These are phyloP conservation scores for Chaetomium strumarium DNA, from an alignment of 2,329 filamentous ascomycete species.

Conservation along the genomic window DNA sequence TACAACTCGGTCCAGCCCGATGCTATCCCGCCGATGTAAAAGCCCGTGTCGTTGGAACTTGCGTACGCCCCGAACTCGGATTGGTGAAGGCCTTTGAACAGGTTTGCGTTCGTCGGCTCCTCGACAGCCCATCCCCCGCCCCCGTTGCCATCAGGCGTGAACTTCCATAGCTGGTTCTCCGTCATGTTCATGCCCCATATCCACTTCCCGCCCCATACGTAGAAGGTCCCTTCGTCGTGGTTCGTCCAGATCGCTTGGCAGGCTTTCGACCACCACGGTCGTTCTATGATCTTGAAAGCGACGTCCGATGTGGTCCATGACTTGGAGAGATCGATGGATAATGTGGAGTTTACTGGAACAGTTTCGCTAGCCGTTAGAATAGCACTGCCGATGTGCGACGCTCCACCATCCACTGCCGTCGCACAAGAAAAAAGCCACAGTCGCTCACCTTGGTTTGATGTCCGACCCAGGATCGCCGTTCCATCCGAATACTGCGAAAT, in stretches of 20 bases:
- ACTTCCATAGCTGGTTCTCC: constrained; percentile 16
- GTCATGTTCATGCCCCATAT: constrained; percentile 4
- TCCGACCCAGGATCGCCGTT: neutral
- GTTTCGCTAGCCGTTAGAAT: neutral
- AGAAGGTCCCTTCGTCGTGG: constrained; percentile 5
- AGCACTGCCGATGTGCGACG: neutral
- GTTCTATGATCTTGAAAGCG: neutral
- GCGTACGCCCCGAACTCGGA: constrained; percentile 9
- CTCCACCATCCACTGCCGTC: no score
- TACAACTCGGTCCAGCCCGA: constrained; percentile 15
- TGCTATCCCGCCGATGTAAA: constrained; percentile 14
- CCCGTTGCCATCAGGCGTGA: constrained; percentile 15
- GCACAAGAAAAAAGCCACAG: neutral
- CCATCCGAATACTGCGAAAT: constrained; percentile 12
- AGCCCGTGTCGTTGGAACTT: constrained; percentile 12
- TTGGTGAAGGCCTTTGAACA: constrained; percentile 7
- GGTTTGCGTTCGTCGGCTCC: constrained; percentile 2
- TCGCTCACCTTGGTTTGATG: neutral
- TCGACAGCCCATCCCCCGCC: constrained; percentile 11
- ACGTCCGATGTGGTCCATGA: constrained; percentile 16
- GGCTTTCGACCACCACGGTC: constrained; percentile 4
- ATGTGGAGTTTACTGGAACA: constrained; percentile 18
- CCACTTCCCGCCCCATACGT: constrained; percentile 18
- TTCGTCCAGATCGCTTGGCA: constrained; percentile 13
- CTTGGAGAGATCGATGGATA: constrained; percentile 21